Conservation (phyloP, 495 filamentous ascomycete genomes). For the Penicillium paxilli region DNA sequence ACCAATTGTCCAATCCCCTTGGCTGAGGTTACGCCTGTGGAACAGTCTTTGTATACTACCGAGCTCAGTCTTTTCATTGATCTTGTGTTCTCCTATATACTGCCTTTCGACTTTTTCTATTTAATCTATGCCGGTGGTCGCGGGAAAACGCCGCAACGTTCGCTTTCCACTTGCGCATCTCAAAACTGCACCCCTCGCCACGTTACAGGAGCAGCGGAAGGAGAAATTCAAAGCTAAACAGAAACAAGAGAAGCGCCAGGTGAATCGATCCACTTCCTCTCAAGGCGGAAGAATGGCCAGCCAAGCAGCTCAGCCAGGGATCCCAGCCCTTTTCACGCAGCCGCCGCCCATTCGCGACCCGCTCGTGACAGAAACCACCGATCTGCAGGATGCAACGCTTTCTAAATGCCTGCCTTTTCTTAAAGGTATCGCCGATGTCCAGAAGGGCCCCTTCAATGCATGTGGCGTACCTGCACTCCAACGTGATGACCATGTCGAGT, state of each 20-base stretch:
- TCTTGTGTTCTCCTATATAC: neutral
- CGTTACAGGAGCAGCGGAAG: slow-evolving; percentile 9
- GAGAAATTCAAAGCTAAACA: slow-evolving; percentile 4
- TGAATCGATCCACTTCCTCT: neutral
- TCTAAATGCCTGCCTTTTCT: slow-evolving; percentile 71
- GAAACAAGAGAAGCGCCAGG: slow-evolving; percentile 3
- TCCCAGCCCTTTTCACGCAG: slow-evolving; percentile 66
- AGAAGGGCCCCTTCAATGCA: slow-evolving; percentile 56
- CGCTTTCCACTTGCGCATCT: slow-evolving; percentile 26
- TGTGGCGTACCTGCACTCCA: slow-evolving; percentile 73
- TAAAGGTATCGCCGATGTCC: slow-evolving; percentile 33
- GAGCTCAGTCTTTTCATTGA: slow-evolving; percentile 1
- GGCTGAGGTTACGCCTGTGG: no score
- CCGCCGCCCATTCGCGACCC: slow-evolving; percentile 64
- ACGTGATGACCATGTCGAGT: slow-evolving; percentile 70
- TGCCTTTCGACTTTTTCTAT: neutral
- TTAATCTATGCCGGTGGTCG: slow-evolving; percentile 37
- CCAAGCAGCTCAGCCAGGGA: slow-evolving; percentile 39
- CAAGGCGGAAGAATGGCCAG: slow-evolving; percentile 7
- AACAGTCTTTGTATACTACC: no score
- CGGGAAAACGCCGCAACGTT: slow-evolving; percentile 44
- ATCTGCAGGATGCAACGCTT: slow-evolving; percentile 65
- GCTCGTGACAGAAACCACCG: slow-evolving; percentile 66
- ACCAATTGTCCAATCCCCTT: no score
- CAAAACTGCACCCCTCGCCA: slow-evolving; percentile 9